Base-by-base conservation (phyloP, 2,329 filamentous ascomycete genomes). In the Phoma sp. region DNA sequence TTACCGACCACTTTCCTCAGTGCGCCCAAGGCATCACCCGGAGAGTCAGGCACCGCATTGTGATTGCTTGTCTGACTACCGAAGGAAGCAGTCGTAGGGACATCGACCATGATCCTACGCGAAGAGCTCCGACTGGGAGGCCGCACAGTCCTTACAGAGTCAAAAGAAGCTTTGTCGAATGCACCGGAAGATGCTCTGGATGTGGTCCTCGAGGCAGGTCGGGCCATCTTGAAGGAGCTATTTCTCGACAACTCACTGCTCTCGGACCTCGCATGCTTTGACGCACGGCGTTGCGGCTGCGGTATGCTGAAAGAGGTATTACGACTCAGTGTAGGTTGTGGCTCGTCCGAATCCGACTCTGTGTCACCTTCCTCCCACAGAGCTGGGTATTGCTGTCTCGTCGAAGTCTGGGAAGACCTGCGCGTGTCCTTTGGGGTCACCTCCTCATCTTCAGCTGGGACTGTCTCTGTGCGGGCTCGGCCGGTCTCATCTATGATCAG, bases 401-500 rank as follows among this genome's bases (percentile, higher is more conserved):
- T 47, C 27, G 72, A 67, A 25, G 66, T 65, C 37, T 68, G 67
- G 3, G 65, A 60, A 10, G 62, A 55, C 18, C 53, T 62, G 4
- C 62, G 58, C 14, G 66, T 63, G 10, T 70, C 52, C 32, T 36
- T 64, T 2, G 62, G 68, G 7, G 70, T 69, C 14, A 70, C 68
- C 3, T 71, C 72, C 1, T 72, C 73, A 5, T 74, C 69, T 1
- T 74, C 70, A 1, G 64, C 62, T 41, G 70, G 62, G 25, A 73
- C 66, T n/a, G 78, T 79, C 60, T 80, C 77, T 5, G 79, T 79
- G 9, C 79, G 71, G 36, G 79, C 79, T 38, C 74, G 71, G 11
- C 79, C 79, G 45, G 70, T 77, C 57, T 80, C 78, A 58, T 81
- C 79, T 32, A 82, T 74, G 33, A 81, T 70, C 18, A 82, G 73